Conservation (phyloP, 176 grass and related monocot species). For the Eremochloa ophiuroides region DNA sequence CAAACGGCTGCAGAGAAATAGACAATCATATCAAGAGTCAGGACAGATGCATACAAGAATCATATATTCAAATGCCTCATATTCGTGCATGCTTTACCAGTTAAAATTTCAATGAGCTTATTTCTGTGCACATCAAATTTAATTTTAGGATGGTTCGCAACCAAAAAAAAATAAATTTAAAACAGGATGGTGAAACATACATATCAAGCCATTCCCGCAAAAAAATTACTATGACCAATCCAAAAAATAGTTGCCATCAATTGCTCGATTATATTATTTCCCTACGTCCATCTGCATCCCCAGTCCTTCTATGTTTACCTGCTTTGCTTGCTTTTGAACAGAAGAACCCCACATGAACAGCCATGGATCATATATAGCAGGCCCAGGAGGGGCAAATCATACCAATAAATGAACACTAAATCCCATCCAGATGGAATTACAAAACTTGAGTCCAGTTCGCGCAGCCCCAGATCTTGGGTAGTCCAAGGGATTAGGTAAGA, state of each 20-base stretch:
- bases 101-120: not conserved
- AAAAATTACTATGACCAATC: not conserved
- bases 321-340: not conserved
- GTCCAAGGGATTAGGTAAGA: not conserved
- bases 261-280: no score
- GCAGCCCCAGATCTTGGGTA: not conserved
- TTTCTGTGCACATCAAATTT: not conserved
- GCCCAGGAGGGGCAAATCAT: not conserved
- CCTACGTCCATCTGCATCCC: no score
- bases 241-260: not conserved
- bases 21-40: conserved; percentile 15
- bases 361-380: not conserved
- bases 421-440: not conserved
- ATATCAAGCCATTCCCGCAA: not conserved
- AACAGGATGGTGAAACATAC: not conserved
- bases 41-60: not conserved
- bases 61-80: not conserved
- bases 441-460: not conserved
- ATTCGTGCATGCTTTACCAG: not conserved
- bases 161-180: no score
- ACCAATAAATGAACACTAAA: not conserved
- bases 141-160: not conserved
- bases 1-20: conserved; percentile 54
- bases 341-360: not conserved
- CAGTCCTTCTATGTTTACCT: not conserved